phyloP scores from a whole-genome alignment of 257 asterid species.

The Catharanthus roseus region DNA sequence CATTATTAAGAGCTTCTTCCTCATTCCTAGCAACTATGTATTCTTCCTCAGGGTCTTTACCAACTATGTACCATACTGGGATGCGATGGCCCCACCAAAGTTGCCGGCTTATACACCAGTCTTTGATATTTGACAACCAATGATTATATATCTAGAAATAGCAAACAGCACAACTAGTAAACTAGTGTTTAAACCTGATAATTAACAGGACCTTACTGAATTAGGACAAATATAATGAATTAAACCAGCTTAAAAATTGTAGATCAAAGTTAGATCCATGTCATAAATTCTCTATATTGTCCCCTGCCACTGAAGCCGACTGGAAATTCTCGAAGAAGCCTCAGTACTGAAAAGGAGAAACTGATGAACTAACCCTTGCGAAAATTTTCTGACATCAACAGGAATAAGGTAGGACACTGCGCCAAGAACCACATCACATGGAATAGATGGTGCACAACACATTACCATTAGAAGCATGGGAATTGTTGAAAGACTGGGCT shows the following conservation, averaged over 20 bases:
- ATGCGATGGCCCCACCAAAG: slow-evolving; percentile 99
- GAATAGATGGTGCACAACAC: not conserved
- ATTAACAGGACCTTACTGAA: not conserved
- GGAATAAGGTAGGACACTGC: not conserved
- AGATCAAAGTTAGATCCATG: not conserved
- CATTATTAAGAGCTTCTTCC: slow-evolving; percentile 81
- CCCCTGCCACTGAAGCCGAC: not conserved
- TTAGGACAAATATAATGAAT: not conserved
- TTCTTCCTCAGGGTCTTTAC: slow-evolving; percentile 80
- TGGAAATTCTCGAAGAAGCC: not conserved
- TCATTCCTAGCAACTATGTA: slow-evolving; percentile 82
- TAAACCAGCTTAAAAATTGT: not conserved
- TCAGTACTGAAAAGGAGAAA: not conserved
- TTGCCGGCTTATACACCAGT: slow-evolving; percentile 99
- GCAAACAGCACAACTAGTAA: slow-evolving; percentile 23
- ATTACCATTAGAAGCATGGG: not conserved
- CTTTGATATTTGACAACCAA: slow-evolving; percentile 95
- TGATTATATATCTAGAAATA: slow-evolving; percentile 75
- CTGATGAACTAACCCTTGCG: no score
- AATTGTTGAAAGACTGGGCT: no score
- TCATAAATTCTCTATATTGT: not conserved
- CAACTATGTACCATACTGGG: slow-evolving; percentile 94
- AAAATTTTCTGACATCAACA: no score
- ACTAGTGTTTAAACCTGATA: not conserved
- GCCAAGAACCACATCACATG: not conserved